Evolutionary conservation across 345 rosid species (phyloP), one percentile per base, ranked within the genome.

Genomic region (Pistacia vera): DNA sequence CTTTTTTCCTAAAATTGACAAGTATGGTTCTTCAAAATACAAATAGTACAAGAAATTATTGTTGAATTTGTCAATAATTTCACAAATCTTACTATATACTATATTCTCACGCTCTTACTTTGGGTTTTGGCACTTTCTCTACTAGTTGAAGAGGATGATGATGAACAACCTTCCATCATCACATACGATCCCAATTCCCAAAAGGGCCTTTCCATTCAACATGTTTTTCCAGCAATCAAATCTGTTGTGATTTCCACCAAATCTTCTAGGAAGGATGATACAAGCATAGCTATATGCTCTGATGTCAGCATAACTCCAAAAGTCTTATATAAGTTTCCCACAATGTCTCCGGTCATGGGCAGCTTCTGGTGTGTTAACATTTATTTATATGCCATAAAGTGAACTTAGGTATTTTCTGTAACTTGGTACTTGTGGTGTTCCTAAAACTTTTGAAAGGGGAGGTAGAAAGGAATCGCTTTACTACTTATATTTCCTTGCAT

Each of bases 401-500:
- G 8, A 11, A 4, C 8, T 5, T 4, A 67, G 41, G 36, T 46
- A 30, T 11, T 71, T 9, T 2, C 12, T 3, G 22, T 22, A 20
- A 38, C 11, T 71, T 54, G 35, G 71, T 16, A 68, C 58, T 49
- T 22, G 51, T 51, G 41, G 38, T 71, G 66, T 44, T 33, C 28
- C 46, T 54, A 54, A 69, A 54, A 30, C 17, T 16, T 46, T 60
- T 72, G 12, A 49, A 65, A 68, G 69, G 69, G 56, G 48, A 38
- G 18, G 70, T 20, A 0, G 25, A n/a, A 0, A 6, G 73, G 62
- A 52, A 8, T 25, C 18, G 20, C 4, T 35, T 63, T 41, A 48
- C 79, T 57, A 44, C 69, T 38, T 76, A 78, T 70, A 78, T 77
- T 12, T 84, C 87, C 20, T 72, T 85, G 52, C 80, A 75, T 66